Percentiles rank a stretch among this genome's conserved stretches.
These are phyloP conservation scores for Daldinia concentrica DNA, from an alignment of 495 filamentous ascomycete species.

Conservation along the genomic window DNA sequence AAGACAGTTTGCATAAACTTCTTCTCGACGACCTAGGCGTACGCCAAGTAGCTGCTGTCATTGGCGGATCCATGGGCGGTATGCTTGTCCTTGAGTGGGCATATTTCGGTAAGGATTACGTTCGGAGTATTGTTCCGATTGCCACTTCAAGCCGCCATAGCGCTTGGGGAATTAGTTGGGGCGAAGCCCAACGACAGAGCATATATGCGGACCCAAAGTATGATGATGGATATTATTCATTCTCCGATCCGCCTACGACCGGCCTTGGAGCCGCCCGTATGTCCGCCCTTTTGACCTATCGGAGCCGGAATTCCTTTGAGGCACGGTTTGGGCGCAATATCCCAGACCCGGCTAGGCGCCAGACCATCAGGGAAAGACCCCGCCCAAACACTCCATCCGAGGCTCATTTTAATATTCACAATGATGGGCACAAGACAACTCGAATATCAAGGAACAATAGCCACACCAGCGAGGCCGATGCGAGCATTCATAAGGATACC, in stretches of 20 bases:
- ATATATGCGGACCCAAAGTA: constrained; percentile 99
- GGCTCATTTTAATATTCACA: constrained; percentile 93
- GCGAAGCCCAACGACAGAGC: constrained; percentile 95
- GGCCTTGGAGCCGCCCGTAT: constrained; percentile 95
- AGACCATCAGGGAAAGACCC: constrained; percentile 76
- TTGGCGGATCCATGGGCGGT: constrained; percentile 98
- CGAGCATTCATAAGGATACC: constrained; percentile 47
- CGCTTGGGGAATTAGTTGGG: constrained; percentile 99
- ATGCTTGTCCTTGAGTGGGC: constrained; percentile 98
- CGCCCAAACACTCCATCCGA: constrained; percentile 73
- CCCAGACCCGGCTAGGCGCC: constrained; percentile 80
- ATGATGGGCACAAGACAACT: constrained; percentile 82
- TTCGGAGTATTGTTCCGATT: constrained; percentile 89
- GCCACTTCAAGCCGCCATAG: constrained; percentile 94
- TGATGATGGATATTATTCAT: constrained; percentile 92
- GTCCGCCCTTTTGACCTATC: constrained; percentile 94
- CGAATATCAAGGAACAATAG: constrained; percentile 53
- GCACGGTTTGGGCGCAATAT: constrained; percentile 92
- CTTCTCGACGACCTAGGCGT: constrained; percentile 91
- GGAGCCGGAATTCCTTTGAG: constrained; percentile 96
- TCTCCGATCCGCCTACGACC: constrained; percentile 81
- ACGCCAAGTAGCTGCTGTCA: constrained; percentile 82
- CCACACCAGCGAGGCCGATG: constrained; percentile 34
- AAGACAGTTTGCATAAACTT: constrained; percentile 81
- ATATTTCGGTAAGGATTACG: constrained; percentile 94